Conservation (phyloP, 176 grass and related monocot genomes). For the Chrysopogon serrulatus region DNA sequence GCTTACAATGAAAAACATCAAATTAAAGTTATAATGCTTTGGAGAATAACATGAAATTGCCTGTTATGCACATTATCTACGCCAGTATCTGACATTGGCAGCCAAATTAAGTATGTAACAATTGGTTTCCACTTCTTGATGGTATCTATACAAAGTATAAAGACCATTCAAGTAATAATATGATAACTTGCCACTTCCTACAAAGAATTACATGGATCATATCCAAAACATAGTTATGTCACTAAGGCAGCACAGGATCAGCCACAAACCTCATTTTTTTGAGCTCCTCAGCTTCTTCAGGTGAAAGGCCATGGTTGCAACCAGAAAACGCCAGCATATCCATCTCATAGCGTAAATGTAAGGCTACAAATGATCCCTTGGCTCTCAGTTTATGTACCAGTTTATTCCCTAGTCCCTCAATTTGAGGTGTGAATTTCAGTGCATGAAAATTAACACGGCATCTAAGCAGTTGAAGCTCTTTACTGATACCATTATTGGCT, state of each 20-base stretch:
- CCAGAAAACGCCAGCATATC: slow-evolving; percentile 98
- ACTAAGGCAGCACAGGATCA: neutral
- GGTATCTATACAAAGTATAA: neutral
- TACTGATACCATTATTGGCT: slow-evolving; percentile 77
- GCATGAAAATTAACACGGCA: slow-evolving; percentile 89
- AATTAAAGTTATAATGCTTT: neutral
- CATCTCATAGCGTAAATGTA: slow-evolving; percentile 98
- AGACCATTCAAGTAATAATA: neutral
- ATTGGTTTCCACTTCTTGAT: neutral
- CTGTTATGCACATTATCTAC: neutral
- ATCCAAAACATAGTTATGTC: neutral
- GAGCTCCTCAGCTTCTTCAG: slow-evolving; percentile 77
- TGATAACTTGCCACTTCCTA: neutral
- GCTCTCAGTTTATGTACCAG: slow-evolving; percentile 54
- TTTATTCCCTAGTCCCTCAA: slow-evolving; percentile 70
- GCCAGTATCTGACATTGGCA: neutral
- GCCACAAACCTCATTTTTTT: slow-evolving; percentile 77
- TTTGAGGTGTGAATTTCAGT: slow-evolving; percentile 80
- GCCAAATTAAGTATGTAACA: neutral
- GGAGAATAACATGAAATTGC: neutral
- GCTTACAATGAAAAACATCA: neutral
- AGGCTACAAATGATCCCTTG: slow-evolving; percentile 68
- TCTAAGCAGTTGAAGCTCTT: slow-evolving; percentile 76
- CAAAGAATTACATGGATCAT: neutral
- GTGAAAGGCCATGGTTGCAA: slow-evolving; percentile 83